These are phyloP conservation scores for Clonostachys rhizophaga DNA, from an alignment of 2,329 filamentous ascomycete species.

Conservation along the genomic window DNA sequence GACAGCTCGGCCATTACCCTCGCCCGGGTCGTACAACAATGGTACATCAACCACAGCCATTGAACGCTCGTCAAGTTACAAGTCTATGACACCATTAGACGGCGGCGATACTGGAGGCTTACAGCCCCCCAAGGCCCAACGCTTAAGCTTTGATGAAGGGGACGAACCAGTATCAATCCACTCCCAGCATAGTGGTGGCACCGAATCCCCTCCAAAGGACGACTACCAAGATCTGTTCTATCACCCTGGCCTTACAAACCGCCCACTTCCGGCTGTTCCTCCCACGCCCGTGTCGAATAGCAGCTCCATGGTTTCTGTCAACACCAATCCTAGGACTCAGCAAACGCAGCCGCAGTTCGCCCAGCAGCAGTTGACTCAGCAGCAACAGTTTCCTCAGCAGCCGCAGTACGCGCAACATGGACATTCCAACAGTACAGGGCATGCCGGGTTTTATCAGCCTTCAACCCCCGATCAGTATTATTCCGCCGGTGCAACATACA, in stretches of 20 bases:
- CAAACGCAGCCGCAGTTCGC: neutral
- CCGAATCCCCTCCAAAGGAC: conserved; percentile 63
- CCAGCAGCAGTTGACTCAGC: conserved; percentile 2
- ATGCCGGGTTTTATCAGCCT: conserved; percentile 19
- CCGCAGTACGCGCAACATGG: neutral
- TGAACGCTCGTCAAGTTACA: too few species aligned
- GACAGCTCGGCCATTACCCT: conserved; percentile 42
- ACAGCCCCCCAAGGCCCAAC: conserved; percentile 66
- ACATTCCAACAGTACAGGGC: too few species aligned
- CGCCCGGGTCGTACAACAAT: conserved; percentile 13
- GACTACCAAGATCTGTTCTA: conserved; percentile 91
- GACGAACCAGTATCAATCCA: conserved; percentile 67
- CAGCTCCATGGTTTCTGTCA: conserved; percentile 43
- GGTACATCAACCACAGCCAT: too few species aligned
- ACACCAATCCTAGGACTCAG: conserved; percentile 29
- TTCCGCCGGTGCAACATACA: conserved; percentile 19
- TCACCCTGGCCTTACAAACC: conserved; percentile 71
- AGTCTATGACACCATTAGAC: conserved; percentile 49
- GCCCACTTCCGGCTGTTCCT: conserved; percentile 59
- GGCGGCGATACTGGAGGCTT: conserved; percentile 88
- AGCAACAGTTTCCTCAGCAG: neutral
- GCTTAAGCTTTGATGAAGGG: conserved; percentile 88
- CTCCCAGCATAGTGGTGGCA: conserved; percentile 48
- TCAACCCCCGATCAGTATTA: conserved; percentile 47
- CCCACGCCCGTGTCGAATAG: conserved; percentile 55